Percentiles rank a stretch among this genome's conserved stretches.
These are phyloP conservation scores for Scenedesmus sp. DNA, from an alignment of 163 green algal genomes.

Conservation along the genomic window DNA sequence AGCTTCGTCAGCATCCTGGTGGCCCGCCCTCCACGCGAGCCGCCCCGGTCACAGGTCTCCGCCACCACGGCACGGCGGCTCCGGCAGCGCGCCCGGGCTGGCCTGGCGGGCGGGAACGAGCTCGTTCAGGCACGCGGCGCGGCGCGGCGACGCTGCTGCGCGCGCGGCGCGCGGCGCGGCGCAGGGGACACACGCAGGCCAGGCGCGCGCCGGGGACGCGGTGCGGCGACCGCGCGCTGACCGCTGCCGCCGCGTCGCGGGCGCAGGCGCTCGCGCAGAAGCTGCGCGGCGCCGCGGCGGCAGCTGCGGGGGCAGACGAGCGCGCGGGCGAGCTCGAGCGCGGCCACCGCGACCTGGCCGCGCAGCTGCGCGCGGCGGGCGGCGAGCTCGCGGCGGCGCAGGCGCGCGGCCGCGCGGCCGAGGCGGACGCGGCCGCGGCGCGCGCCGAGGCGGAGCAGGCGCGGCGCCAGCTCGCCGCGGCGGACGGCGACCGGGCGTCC, in stretches of 20 bases:
- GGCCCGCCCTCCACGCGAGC: too few species aligned
- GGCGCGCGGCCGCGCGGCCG: background rate
- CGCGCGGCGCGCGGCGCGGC: too few species aligned
- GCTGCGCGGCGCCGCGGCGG: too few species aligned
- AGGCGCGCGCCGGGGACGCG: too few species aligned
- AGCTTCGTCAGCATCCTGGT: too few species aligned
- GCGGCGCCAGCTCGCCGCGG: constrained; percentile 12
- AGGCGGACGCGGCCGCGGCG: constrained; percentile 4
- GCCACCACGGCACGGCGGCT: constrained; percentile 21
- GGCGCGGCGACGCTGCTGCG: too few species aligned
- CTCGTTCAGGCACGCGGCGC: constrained; percentile 25
- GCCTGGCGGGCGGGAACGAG: constrained; percentile 23
- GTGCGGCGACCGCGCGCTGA: too few species aligned
- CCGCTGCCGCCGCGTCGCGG: too few species aligned
- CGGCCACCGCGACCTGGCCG: constrained; percentile 1
- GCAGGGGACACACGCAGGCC: too few species aligned
- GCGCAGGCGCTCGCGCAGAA: too few species aligned
- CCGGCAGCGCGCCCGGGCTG: background rate
- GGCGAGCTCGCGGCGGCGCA: background rate
- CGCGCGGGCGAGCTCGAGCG: too few species aligned
- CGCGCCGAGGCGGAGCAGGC: constrained; percentile 3
- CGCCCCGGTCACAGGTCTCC: constrained; percentile 41
- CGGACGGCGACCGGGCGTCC: background rate
- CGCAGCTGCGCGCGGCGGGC: constrained; percentile 17
- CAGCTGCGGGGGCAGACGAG: too few species aligned